phyloP scores from a whole-genome alignment of 176 grass and related monocot species.

The Carex cristatella region DNA sequence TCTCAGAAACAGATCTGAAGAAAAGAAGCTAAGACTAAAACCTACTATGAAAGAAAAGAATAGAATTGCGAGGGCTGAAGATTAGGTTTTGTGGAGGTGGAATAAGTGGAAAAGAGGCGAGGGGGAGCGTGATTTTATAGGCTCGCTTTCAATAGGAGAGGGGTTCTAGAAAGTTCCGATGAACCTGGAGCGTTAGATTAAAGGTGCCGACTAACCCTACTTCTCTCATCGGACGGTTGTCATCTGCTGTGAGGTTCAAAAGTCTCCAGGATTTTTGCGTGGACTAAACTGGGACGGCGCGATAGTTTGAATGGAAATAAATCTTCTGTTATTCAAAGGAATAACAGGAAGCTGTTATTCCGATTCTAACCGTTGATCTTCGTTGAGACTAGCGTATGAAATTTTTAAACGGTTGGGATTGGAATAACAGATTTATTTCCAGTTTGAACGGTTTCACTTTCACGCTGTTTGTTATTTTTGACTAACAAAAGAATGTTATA shows the following conservation, averaged over 20 bases:
- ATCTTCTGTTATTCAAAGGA: no score
- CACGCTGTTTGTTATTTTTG: not conserved
- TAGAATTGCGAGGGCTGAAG: not conserved
- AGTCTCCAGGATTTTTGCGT: not conserved
- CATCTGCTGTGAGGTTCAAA: not conserved
- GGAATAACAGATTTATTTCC: no score
- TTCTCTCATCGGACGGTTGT: not conserved
- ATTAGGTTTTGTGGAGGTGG: conserved; percentile 6
- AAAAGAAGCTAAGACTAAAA: not conserved
- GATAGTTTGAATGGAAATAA: not conserved
- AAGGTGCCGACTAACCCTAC: conserved; percentile 1
- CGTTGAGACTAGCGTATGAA: no score
- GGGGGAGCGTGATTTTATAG: conserved; percentile 8
- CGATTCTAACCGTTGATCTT: no score
- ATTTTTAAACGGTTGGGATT: no score
- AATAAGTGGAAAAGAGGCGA: not conserved
- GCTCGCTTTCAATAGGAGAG: not conserved
- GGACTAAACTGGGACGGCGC: conserved; percentile 8
- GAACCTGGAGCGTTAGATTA: conserved; percentile 15
- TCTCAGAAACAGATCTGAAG: conserved; percentile 12
- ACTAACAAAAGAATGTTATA: not conserved
- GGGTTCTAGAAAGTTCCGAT: conserved; percentile 44
- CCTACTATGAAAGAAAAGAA: not conserved
- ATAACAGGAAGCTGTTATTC: no score
- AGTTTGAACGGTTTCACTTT: not conserved